A percentile compares a stretch with the other conserved stretches of the same genome.
These are phyloP conservation scores for Lachnellula subtilissima DNA, from an alignment of 2,329 filamentous ascomycete species.

Conservation along the genomic window DNA sequence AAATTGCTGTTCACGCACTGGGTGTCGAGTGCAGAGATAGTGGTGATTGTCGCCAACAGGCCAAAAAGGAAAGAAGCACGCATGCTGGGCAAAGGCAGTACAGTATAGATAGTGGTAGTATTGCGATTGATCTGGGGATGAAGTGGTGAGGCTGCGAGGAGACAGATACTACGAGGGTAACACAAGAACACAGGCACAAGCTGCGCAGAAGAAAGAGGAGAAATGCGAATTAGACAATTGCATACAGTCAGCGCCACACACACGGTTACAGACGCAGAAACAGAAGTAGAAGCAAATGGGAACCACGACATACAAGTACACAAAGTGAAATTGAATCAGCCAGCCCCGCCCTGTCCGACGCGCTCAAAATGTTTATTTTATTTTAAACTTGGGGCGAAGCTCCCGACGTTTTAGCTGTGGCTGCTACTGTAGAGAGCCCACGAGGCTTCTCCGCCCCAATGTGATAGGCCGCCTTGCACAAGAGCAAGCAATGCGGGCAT, in stretches of 20 bases:
- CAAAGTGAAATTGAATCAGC: neutral
- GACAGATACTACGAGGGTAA: no score
- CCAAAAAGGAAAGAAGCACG: slow-evolving; percentile 14
- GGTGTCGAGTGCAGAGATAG: slow-evolving; percentile 15
- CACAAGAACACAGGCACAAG: no score
- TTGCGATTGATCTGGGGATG: no score
- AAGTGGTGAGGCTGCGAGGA: no score
- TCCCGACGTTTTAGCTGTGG: neutral
- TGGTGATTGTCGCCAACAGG: slow-evolving; percentile 14
- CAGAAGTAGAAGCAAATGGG: neutral
- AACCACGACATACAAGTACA: neutral
- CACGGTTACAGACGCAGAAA: no score
- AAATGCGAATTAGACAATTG: neutral
- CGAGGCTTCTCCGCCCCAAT: neutral
- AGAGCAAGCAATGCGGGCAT: no score
- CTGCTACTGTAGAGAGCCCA: neutral
- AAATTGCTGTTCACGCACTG: slow-evolving; percentile 17
- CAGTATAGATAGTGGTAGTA: neutral
- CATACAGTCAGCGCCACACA: neutral
- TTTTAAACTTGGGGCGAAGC: slow-evolving; percentile 1
- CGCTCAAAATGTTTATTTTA: slow-evolving; percentile 1
- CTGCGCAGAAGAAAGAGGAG: no score
- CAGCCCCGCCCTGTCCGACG: neutral
- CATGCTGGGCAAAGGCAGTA: slow-evolving; percentile 15
- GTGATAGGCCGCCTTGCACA: neutral